These are phyloP conservation scores for Linanthus parryae DNA, from an alignment of 148 eudicot species.

Conservation along the genomic window DNA sequence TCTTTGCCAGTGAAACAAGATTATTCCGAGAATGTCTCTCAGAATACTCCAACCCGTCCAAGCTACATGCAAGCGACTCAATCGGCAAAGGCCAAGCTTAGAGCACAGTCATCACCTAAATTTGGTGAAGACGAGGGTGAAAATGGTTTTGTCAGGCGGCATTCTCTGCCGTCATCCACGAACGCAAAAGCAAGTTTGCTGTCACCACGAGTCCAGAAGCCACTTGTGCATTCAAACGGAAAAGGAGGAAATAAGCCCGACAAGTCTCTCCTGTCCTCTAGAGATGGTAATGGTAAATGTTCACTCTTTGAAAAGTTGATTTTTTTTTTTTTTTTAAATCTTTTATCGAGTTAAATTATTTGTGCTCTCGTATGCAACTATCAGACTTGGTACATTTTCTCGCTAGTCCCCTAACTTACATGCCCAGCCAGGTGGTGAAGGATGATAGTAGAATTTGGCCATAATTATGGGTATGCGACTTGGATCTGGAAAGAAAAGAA, in stretches of 20 bases:
- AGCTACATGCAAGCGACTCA: constrained; percentile 71
- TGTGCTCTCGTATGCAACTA: too few species aligned
- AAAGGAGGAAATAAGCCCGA: constrained; percentile 35
- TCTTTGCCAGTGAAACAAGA: constrained; percentile 55
- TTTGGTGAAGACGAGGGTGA: constrained; percentile 45
- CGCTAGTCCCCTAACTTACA: too few species aligned
- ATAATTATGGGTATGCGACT: too few species aligned
- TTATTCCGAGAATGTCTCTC: constrained; percentile 40
- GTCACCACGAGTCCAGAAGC: constrained; percentile 52
- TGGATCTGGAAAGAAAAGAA: too few species aligned
- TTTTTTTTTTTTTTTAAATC: too few species aligned
- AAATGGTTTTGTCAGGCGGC: constrained; percentile 41
- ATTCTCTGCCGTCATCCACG: constrained; percentile 47
- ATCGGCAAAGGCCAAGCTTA: constrained; percentile 73
- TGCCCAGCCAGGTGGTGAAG: too few species aligned
- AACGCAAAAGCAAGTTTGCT: constrained; percentile 40
- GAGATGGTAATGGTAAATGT: constrained; percentile 51
- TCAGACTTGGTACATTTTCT: too few species aligned
- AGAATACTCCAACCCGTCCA: constrained; percentile 47
- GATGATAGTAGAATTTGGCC: too few species aligned
- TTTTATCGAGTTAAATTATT: too few species aligned
- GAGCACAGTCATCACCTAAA: constrained; percentile 47
- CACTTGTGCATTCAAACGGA: constrained; percentile 33
- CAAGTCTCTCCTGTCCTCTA: constrained; percentile 38
- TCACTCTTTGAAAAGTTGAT: too few species aligned